Conservation (phyloP, 768 basidiomycete genomes). For the Amanita molliuscula region DNA sequence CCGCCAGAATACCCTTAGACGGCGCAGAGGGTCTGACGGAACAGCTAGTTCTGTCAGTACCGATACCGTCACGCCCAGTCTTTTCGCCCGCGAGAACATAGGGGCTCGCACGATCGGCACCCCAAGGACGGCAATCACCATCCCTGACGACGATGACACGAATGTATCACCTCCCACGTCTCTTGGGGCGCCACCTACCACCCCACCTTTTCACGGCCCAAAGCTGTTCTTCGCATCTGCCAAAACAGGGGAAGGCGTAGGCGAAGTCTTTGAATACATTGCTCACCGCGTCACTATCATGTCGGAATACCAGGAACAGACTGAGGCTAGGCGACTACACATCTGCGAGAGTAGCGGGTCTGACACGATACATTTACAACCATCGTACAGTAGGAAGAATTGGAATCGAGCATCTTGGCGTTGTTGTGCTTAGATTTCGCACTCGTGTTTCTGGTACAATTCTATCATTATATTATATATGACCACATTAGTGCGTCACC, state of each 20-base stretch:
- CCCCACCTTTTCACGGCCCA: conserved; percentile 42
- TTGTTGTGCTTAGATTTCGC: neutral
- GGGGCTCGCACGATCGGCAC: neutral
- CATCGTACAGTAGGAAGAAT: neutral
- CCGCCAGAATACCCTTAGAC: conserved; percentile 14
- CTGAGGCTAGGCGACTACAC: conserved; percentile 34
- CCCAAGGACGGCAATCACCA: neutral
- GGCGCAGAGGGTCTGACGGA: conserved; percentile 19
- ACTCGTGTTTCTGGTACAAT: neutral
- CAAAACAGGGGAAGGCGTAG: conserved; percentile 65
- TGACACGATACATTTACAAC: conserved; percentile 21
- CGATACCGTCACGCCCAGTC: conserved; percentile 49
- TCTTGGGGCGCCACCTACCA: conserved; percentile 8
- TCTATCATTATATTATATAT: too few relatives aligned
- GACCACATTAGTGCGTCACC: too few relatives aligned
- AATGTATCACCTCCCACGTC: neutral
- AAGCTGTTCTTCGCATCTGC: conserved; percentile 69
- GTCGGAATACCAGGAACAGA: conserved; percentile 59
- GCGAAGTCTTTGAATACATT: conserved; percentile 70
- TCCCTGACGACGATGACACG: neutral
- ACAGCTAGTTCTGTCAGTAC: conserved; percentile 38
- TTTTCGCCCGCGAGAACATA: conserved; percentile 31
- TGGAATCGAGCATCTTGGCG: neutral
- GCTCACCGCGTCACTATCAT: conserved; percentile 47
- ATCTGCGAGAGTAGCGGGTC: conserved; percentile 24